Conservation (phyloP, 2,329 filamentous ascomycete genomes). For the Chrysoporthe puriensis region DNA sequence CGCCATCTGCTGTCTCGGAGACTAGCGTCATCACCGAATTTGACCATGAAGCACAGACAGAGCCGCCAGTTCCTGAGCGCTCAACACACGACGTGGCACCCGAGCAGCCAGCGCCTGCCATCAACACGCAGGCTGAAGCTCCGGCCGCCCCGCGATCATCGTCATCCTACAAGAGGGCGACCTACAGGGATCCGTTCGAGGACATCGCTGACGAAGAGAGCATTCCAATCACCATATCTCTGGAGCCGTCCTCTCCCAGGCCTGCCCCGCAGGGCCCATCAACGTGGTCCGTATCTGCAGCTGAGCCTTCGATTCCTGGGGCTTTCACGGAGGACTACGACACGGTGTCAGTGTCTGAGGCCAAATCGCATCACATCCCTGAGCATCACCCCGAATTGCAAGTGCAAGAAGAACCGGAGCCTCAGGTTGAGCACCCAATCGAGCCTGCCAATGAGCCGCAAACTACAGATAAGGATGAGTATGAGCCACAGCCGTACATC, state of each 20-base stretch:
- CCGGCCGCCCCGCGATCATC: slow-evolving; percentile 36
- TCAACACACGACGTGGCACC: slow-evolving; percentile 28
- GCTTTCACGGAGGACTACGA: slow-evolving; percentile 39
- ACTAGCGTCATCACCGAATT: slow-evolving; percentile 70
- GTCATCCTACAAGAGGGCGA: slow-evolving; percentile 39
- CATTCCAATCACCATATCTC: slow-evolving; percentile 46
- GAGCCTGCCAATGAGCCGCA: slow-evolving; percentile 18
- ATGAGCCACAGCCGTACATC: slow-evolving; percentile 45
- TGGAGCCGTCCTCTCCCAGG: slow-evolving; percentile 40
- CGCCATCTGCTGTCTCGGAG: slow-evolving; percentile 62
- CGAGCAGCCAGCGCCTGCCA: slow-evolving; percentile 9
- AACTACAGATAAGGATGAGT: slow-evolving; percentile 32
- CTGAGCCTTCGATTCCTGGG: slow-evolving; percentile 35
- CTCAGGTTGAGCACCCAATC: slow-evolving; percentile 8
- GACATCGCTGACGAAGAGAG: slow-evolving; percentile 45
- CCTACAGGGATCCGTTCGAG: slow-evolving; percentile 57
- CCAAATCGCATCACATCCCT: slow-evolving; percentile 16
- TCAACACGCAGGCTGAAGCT: slow-evolving; percentile 20
- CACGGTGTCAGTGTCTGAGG: slow-evolving; percentile 14
- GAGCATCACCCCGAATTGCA: slow-evolving; percentile 28
- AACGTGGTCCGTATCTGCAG: slow-evolving; percentile 33
- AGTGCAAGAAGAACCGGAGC: slow-evolving; percentile 22
- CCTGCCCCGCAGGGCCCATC: slow-evolving; percentile 3
- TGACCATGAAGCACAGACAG: slow-evolving; percentile 71
- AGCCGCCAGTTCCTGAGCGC: slow-evolving; percentile 46